These are phyloP conservation scores for Nicotiana undulata DNA, from an alignment of 257 asterid species.

Conservation along the genomic window DNA sequence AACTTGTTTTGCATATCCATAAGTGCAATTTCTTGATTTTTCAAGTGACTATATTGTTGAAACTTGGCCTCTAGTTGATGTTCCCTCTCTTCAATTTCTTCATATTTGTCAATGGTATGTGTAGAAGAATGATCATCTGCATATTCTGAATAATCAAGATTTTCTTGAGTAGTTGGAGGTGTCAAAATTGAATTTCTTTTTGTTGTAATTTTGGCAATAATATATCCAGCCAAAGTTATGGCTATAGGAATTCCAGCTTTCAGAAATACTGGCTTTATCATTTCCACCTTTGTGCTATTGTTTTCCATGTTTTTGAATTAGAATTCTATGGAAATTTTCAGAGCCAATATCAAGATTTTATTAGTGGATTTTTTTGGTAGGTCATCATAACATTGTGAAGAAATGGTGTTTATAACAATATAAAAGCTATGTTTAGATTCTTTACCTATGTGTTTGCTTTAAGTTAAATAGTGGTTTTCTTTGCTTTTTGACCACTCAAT, in stretches of 20 bases:
- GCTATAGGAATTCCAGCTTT: conserved; percentile 63
- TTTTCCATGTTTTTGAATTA: conserved; percentile 24
- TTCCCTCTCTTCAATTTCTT: conserved; percentile 19
- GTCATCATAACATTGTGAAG: conserved; percentile 13
- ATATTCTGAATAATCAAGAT: conserved; percentile 20
- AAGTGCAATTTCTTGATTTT: conserved; percentile 32
- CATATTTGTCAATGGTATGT: neutral
- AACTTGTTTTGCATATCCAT: conserved; percentile 37
- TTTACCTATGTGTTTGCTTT: conserved; percentile 39
- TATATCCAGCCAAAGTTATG: conserved; percentile 43
- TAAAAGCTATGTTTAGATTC: conserved; percentile 21
- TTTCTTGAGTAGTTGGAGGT: conserved; percentile 1
- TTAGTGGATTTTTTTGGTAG: neutral
- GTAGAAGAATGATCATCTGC: neutral
- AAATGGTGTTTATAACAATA: conserved; percentile 2
- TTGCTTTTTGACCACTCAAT: conserved; percentile 43
- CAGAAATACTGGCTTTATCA: conserved; percentile 31
- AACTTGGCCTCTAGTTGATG: conserved; percentile 26
- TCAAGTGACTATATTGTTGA: conserved; percentile 31
- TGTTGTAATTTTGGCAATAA: conserved; percentile 27
- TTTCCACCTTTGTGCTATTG: conserved; percentile 35
- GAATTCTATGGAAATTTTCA: neutral
- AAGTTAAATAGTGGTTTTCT: conserved; percentile 10
- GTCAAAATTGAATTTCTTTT: conserved; percentile 11
- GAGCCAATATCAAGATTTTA: neutral